Conservation (phyloP, 2,329 filamentous ascomycete species). For the Fusarium zealandicum region DNA sequence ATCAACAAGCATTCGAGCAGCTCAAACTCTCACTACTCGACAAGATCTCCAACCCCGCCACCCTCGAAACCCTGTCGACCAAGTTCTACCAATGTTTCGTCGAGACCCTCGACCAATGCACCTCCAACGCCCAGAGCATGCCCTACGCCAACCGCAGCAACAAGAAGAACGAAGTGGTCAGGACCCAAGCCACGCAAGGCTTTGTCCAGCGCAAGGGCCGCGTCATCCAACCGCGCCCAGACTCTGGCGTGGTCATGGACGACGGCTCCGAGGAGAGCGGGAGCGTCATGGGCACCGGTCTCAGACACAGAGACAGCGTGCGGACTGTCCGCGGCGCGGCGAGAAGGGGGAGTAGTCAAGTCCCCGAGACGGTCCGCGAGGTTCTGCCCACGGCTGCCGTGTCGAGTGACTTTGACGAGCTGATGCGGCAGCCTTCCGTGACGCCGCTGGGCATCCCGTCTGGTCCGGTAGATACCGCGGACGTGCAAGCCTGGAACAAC, state of each 20-base stretch:
- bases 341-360: slow-evolving; percentile 37
- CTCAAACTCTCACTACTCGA: slow-evolving; percentile 47
- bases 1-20: slow-evolving; percentile 45
- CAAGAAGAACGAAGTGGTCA: slow-evolving; percentile 46
- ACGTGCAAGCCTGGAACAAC: slow-evolving; percentile 45
- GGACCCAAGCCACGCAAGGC: slow-evolving; percentile 27
- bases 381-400: slow-evolving; percentile 19
- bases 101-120: slow-evolving; percentile 49
- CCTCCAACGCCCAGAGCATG: slow-evolving; percentile 46
- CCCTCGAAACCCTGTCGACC: slow-evolving; percentile 49
- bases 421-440: slow-evolving; percentile 37
- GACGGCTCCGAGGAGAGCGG: slow-evolving; percentile 51
- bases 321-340: slow-evolving; percentile 37
- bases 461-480: slow-evolving; percentile 24
- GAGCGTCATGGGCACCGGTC: slow-evolving; percentile 35
- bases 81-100: slow-evolving; percentile 53
- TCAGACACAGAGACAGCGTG: slow-evolving; percentile 44
- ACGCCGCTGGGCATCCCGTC: slow-evolving; percentile 17
- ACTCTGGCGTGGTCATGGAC: slow-evolving; percentile 51
- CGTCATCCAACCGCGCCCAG: slow-evolving; percentile 43
- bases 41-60: slow-evolving; percentile 49
- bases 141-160: slow-evolving; percentile 53
- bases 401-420: slow-evolving; percentile 26
- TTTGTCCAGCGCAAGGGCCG: slow-evolving; percentile 37
- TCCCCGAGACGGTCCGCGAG: slow-evolving; percentile 35